phyloP scores from a whole-genome alignment of 176 grass and related monocot species.

The Tuctoria greenei region DNA sequence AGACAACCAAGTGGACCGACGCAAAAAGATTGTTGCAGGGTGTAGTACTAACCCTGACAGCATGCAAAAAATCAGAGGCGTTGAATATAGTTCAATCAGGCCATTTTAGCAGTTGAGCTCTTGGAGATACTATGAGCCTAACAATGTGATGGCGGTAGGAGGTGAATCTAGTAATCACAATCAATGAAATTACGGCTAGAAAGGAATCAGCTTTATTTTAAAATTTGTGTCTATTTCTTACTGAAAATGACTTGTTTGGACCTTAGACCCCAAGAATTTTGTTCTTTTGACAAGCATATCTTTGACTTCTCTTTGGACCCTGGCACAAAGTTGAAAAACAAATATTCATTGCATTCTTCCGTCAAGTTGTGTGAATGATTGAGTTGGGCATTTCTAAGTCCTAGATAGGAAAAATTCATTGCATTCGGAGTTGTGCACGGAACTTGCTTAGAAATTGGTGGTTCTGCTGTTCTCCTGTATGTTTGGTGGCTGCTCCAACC shows the following conservation, averaged over 20 bases:
- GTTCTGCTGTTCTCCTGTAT: background rate
- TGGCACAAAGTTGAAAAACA: too few relatives aligned
- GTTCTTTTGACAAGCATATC: too few relatives aligned
- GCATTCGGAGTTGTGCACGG: constrained; percentile 24
- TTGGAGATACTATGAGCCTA: constrained; percentile 12
- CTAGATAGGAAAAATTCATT: too few relatives aligned
- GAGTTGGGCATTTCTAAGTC: too few relatives aligned
- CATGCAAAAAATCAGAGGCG: background rate
- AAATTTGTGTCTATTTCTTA: background rate
- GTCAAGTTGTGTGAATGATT: too few relatives aligned
- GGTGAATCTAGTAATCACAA: background rate
- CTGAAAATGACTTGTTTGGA: constrained; percentile 33
- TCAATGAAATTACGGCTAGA: background rate
- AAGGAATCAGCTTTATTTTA: background rate
- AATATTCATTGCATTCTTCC: too few relatives aligned
- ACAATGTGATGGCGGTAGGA: background rate
- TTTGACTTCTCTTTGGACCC: too few relatives aligned
- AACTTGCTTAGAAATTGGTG: constrained; percentile 7
- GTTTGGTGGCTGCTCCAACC: constrained; percentile 38
- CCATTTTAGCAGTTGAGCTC: background rate
- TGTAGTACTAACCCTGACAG: background rate
- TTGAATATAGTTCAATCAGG: constrained; percentile 35
- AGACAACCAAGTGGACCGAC: background rate
- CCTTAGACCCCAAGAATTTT: background rate
- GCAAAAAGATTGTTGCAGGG: constrained; percentile 1